phyloP scores from a whole-genome alignment of 2,329 filamentous ascomycete genomes.

The Monilinia polystroma region DNA sequence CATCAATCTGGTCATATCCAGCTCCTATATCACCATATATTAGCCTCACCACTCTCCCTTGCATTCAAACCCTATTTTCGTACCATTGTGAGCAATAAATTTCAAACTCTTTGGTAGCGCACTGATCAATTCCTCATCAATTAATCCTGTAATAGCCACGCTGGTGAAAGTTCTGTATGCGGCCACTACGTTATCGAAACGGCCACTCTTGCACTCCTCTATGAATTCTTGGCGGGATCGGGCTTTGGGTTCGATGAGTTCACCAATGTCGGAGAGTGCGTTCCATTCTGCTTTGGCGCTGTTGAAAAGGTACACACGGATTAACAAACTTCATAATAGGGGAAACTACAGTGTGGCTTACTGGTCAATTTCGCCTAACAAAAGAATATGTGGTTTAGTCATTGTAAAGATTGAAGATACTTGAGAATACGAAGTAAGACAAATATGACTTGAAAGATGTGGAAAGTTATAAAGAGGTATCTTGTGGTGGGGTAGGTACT shows the following conservation, averaged over 20 bases:
- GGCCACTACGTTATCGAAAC: conserved; percentile 63
- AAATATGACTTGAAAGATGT: neutral
- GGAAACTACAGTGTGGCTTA: conserved; percentile 44
- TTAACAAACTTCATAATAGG: neutral
- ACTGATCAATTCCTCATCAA: conserved; percentile 69
- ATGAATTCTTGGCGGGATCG: conserved; percentile 67
- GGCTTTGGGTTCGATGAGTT: conserved; percentile 62
- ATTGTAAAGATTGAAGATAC: conserved; percentile 29
- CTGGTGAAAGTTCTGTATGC: conserved; percentile 72
- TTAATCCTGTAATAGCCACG: conserved; percentile 60
- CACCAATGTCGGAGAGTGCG: conserved; percentile 59
- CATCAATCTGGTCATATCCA: conserved; percentile 81
- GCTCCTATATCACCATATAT: conserved; percentile 53
- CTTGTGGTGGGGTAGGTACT: conserved; percentile 33
- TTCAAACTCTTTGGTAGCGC: conserved; percentile 53
- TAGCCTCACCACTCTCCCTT: neutral
- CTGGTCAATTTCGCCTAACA: conserved; percentile 64
- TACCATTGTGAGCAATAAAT: conserved; percentile 62
- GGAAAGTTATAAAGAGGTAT: conserved; percentile 4
- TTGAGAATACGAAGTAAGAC: neutral
- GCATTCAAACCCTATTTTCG: conserved; percentile 26
- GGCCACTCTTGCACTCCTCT: conserved; percentile 62
- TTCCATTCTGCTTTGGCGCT: conserved; percentile 67
- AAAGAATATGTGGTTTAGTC: conserved; percentile 57
- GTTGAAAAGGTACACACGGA: conserved; percentile 19